A percentile compares a stretch with the other conserved stretches of the same genome.
Conservation (phyloP, 345 rosid species). For the Salix suchowensis region DNA sequence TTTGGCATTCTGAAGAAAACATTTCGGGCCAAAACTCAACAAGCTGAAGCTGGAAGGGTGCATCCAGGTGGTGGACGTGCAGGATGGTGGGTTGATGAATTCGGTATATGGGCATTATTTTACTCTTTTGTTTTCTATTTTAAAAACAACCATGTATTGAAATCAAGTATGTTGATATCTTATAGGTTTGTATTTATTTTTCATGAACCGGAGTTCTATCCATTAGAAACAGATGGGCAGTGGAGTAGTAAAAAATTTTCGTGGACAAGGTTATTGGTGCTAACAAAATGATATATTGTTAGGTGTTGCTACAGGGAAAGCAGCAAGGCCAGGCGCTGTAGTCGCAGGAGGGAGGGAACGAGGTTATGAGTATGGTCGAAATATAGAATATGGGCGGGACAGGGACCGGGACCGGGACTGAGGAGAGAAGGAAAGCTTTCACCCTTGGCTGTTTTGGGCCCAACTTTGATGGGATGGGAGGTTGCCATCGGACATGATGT, state of each 20-base stretch:
- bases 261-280: neutral
- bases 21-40: conserved; percentile 79
- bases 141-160: neutral
- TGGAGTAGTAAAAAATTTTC: neutral
- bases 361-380: conserved; percentile 48
- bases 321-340: conserved; percentile 51
- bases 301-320: conserved; percentile 51
- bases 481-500: neutral
- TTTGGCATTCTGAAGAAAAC: conserved; percentile 97
- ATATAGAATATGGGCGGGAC: conserved; percentile 36
- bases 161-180: neutral
- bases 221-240: neutral
- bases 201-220: neutral
- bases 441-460: neutral
- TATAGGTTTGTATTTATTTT: neutral
- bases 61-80: conserved; percentile 92
- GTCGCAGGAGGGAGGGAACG: conserved; percentile 66
- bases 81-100: conserved; percentile 95
- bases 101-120: conserved; percentile 42
- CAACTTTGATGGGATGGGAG: neutral
- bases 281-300: conserved; percentile 9
- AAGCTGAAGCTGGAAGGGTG: conserved; percentile 56
- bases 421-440: conserved; percentile 3
- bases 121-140: neutral
- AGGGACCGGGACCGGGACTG: conserved; percentile 31